Conservation (phyloP, 441 rosid species). For the Erodium trifolium region DNA sequence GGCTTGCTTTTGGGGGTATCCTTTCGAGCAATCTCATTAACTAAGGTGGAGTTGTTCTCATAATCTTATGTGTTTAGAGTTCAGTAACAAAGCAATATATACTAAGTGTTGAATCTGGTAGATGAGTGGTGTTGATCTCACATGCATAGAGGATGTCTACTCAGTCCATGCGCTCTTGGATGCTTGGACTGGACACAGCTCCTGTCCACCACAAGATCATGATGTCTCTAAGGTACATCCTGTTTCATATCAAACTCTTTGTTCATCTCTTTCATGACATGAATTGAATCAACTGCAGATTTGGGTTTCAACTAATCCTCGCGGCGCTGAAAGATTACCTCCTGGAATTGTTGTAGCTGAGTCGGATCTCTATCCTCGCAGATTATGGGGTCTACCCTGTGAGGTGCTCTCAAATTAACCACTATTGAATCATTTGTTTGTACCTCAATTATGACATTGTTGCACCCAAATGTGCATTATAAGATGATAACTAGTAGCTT, state of each 20-base stretch:
- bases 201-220: conserved; percentile 8
- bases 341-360: conserved; percentile 66
- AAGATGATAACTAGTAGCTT: background rate
- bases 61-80: too few relatives aligned
- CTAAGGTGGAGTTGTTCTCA: conserved; percentile 42
- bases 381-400: conserved; percentile 81
- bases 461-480: too few relatives aligned
- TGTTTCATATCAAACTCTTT: too few relatives aligned
- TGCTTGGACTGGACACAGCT: conserved; percentile 14
- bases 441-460: too few relatives aligned
- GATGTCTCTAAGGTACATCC: conserved; percentile 44
- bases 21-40: conserved; percentile 64
- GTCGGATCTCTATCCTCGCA: conserved; percentile 73
- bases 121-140: conserved; percentile 68
- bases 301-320: conserved; percentile 89
- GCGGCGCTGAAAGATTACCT: conserved; percentile 90
- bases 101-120: conserved; percentile 30
- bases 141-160: conserved; percentile 70
- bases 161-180: conserved; percentile 31
- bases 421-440: background rate
- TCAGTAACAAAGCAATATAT: too few relatives aligned
- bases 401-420: conserved; percentile 37
- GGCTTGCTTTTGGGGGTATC: conserved; percentile 85
- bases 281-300: conserved; percentile 35
- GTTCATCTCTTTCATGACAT: background rate